Evolutionary conservation across 441 rosid species (phyloP).

Genomic region (Adansonia gregorii): DNA sequence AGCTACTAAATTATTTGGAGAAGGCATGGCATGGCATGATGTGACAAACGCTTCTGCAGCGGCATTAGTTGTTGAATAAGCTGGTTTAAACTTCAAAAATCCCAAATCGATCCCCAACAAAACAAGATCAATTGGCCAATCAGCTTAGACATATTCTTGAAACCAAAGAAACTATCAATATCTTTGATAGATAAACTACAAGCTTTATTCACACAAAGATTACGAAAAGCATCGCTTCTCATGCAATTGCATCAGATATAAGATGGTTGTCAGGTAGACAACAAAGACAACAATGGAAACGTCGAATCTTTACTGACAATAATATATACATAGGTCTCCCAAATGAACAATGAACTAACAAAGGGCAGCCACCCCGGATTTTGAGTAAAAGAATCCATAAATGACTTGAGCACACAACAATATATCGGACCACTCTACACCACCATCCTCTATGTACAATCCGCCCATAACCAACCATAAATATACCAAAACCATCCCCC

Average conservation of each 20-base stretch:
- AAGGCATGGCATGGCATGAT: no score
- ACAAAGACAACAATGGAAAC: neutral
- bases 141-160: no score
- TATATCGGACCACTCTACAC: slow-evolving; percentile 26
- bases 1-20: no score
- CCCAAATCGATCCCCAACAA: no score
- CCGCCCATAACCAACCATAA: slow-evolving; percentile 22
- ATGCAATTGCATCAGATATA: neutral
- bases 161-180: no score
- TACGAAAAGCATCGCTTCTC: neutral
- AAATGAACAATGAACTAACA: neutral
- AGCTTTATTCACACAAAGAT: no score
- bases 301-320: neutral
- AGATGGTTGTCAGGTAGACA: neutral
- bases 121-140: no score
- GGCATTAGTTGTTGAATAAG: no score
- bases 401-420: slow-evolving; percentile 14
- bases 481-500: slow-evolving; percentile 29
- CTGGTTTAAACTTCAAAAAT: no score
- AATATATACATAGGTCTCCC: neutral
- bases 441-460: slow-evolving; percentile 38
- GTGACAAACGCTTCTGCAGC: no score
- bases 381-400: slow-evolving; percentile 9
- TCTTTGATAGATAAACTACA: no score
- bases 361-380: slow-evolving; percentile 13